Evolutionary conservation across 2,329 filamentous ascomycete species (phyloP), one percentile per base, ranked within the genome.

Genomic region (Curvularia hawaiiensis): DNA sequence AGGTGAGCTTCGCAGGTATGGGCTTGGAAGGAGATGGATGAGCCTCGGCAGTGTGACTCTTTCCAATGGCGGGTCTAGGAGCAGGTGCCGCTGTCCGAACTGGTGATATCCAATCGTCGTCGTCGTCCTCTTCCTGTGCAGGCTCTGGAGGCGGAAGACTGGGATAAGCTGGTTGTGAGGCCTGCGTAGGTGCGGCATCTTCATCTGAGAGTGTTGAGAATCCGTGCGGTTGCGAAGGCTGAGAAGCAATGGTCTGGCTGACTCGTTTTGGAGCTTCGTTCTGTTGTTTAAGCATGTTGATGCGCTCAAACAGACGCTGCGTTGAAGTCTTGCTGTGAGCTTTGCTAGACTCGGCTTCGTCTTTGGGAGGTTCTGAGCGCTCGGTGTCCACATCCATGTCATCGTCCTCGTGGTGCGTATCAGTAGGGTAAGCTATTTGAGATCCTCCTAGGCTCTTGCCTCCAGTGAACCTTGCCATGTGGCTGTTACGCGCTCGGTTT

Each of bases 271-370:
- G 72, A 47, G 65, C 69, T 51, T 72, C 74, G 46, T 70, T 81
- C 73, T 69, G 79, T 74, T 59, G 83, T 78, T 76, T 88, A 81
- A 90, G 82, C 82, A 88, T 85, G 61, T 88, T 96, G 67, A 99
- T 98, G 67, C 93, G 92, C 68, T 98, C 94, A 64, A 97, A 92
- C 16, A 99, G 82, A 43, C 91, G 84, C 75, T 98, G 93, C 0
- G 95, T 97, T n/a, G 95, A 96, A 0, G 92, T 93, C 74, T 96
- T 96, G 77, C 88, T 92, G 70, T 94, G 89, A 2, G 84, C 76
- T 64, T 82, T 84, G 6, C 84, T 82, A 30, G 82, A 80, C 43
- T 83, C 83, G 1, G 79, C 78, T 24, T 86, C 83, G 31, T 80
- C 69, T 45, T 66, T 67, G 18, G 75, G 68, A 4, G 79, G 71